phyloP scores from a whole-genome alignment of 164 flowering plant genomes.

The Akebia trifoliata region DNA sequence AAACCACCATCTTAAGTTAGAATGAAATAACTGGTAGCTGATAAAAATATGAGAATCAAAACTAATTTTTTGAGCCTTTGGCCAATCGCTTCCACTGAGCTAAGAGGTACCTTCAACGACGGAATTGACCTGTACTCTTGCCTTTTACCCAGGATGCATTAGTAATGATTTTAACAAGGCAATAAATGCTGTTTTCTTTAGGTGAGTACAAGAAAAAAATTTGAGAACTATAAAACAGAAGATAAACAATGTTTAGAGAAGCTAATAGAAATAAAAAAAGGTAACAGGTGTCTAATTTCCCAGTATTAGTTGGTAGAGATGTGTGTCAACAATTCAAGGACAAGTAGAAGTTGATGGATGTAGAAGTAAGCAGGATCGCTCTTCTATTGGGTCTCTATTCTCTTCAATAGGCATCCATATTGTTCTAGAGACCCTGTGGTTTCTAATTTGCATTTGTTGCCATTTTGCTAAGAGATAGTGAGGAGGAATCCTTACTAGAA shows the following conservation, averaged over 20 bases:
- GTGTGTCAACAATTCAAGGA: too few relatives aligned
- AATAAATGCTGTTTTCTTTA: too few relatives aligned
- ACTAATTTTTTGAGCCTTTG: background rate
- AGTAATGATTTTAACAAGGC: too few relatives aligned
- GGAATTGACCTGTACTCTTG: background rate
- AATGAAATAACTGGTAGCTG: background rate
- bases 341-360: too few relatives aligned
- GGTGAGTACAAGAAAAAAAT: too few relatives aligned
- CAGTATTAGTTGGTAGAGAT: too few relatives aligned
- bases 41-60: background rate
- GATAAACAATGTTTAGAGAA: background rate
- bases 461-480: background rate
- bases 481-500: too few relatives aligned
- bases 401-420: background rate
- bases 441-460: too few relatives aligned
- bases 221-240: background rate
- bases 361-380: background rate
- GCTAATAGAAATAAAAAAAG: background rate
- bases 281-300: too few relatives aligned
- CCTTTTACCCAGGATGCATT: too few relatives aligned
- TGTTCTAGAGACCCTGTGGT: too few relatives aligned
- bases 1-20: too few relatives aligned
- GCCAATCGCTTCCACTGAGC: background rate
- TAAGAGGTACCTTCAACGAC: background rate
- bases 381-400: conserved; percentile 1